Percentiles rank a stretch among this genome's conserved stretches.
phyloP scores from a whole-genome alignment of 1,284 basidiomycete genomes.

The Tremellales sp. region DNA sequence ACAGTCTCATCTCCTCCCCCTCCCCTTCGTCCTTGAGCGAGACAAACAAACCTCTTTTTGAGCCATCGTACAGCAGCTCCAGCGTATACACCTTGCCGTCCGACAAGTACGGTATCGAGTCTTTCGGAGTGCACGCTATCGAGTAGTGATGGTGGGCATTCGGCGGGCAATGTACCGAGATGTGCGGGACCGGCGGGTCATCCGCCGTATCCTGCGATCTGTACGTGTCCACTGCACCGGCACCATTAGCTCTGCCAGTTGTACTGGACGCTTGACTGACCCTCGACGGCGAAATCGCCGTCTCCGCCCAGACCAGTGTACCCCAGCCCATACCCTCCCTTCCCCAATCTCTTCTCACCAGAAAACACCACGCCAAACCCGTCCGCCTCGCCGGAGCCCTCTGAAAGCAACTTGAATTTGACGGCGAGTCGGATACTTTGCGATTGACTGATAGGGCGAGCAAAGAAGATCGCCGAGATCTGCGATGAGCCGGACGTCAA shows the following conservation, averaged over 20 bases:
- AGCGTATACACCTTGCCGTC: constrained; percentile 28
- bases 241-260: not conserved
- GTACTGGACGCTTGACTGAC: constrained; percentile 18
- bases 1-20: constrained; percentile 11
- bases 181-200: constrained; percentile 42
- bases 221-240: constrained; percentile 21
- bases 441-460: constrained; percentile 8
- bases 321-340: constrained; percentile 38
- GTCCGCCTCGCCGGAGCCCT: constrained; percentile 30
- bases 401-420: constrained; percentile 28
- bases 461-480: constrained; percentile 27
- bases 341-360: constrained; percentile 18
- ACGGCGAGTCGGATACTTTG: constrained; percentile 15
- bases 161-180: constrained; percentile 42
- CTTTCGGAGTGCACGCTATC: constrained; percentile 26
- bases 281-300: constrained; percentile 41
- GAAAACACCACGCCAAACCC: constrained; percentile 35
- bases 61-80: constrained; percentile 21
- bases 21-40: constrained; percentile 10
- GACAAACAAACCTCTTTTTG: constrained; percentile 12
- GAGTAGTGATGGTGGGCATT: constrained; percentile 37
- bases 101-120: constrained; percentile 26
- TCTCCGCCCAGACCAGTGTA: constrained; percentile 33
- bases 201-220: constrained; percentile 28
- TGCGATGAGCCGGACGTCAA: constrained; percentile 25